Evolutionary conservation across 176 grass and related monocot species (phyloP).

Genomic region (Dendrocalamus sinicus): DNA sequence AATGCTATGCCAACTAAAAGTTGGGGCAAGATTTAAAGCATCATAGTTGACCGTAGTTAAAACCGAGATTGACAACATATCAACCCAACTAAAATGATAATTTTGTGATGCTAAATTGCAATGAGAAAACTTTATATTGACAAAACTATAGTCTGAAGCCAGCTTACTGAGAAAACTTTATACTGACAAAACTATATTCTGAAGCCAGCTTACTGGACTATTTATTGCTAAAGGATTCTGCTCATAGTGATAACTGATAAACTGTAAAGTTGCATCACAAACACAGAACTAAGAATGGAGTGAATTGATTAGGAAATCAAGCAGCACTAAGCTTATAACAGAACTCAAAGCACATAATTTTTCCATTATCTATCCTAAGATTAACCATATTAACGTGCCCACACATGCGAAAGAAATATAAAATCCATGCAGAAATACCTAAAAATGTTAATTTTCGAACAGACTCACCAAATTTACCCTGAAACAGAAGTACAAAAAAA

Average conservation of each 20-base stretch:
- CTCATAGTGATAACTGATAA: not conserved
- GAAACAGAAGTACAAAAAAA: not conserved
- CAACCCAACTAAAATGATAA: not conserved
- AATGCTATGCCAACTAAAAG: not conserved
- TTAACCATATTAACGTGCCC: not conserved
- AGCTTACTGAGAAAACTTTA: not conserved
- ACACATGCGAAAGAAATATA: not conserved
- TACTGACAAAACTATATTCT: not conserved
- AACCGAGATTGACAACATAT: conserved; percentile 1
- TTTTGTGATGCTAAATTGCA: not conserved
- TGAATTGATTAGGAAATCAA: not conserved
- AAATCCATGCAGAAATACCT: not conserved
- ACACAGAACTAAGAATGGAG: not conserved
- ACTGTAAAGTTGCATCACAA: not conserved
- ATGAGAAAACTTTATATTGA: not conserved
- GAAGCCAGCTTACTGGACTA: not conserved
- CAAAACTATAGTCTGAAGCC: not conserved
- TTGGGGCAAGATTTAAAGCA: not conserved
- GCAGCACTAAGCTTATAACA: not conserved
- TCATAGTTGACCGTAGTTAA: not conserved
- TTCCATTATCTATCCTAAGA: not conserved
- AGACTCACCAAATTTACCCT: not conserved
- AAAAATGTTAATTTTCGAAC: not conserved
- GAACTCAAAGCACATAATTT: not conserved
- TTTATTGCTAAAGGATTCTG: not conserved